Evolutionary conservation across 2,329 filamentous ascomycete genomes (phyloP).

Genomic region (Fusarium sp.): DNA sequence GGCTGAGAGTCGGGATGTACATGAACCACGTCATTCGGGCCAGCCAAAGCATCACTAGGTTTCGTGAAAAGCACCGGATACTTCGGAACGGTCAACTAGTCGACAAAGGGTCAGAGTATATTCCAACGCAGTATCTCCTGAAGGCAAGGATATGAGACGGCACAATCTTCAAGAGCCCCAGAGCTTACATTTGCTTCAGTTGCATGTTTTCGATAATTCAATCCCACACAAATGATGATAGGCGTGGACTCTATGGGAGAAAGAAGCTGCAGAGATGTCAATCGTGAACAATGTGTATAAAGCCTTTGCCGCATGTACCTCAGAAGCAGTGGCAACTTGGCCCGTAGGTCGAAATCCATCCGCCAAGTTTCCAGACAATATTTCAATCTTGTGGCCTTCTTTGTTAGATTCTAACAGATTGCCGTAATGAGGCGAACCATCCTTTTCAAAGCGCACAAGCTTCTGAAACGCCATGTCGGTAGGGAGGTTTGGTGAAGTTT

Average conservation of each 20-base stretch:
- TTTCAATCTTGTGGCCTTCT: background rate
- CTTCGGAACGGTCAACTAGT: too few relatives aligned
- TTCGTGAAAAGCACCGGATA: background rate
- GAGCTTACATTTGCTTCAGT: background rate
- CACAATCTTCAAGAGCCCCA: too few relatives aligned
- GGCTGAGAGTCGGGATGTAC: background rate
- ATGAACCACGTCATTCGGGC: background rate
- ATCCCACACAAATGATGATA: background rate
- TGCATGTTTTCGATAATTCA: background rate
- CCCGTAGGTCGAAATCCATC: too few relatives aligned
- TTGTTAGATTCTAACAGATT: background rate
- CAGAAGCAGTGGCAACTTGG: background rate
- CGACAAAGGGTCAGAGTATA: too few relatives aligned
- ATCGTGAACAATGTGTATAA: too few relatives aligned
- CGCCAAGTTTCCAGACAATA: background rate
- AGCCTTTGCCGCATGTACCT: too few relatives aligned
- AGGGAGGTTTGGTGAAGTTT: background rate
- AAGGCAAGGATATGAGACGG: too few relatives aligned
- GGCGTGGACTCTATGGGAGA: background rate
- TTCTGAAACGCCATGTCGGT: too few relatives aligned
- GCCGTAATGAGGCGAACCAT: background rate
- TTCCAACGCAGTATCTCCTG: too few relatives aligned
- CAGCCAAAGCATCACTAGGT: background rate
- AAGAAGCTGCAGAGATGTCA: too few relatives aligned
- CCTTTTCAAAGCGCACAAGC: conserved; percentile 3